Conservation (phyloP, 2,329 filamentous ascomycete genomes). For the Alternaria sp. region DNA sequence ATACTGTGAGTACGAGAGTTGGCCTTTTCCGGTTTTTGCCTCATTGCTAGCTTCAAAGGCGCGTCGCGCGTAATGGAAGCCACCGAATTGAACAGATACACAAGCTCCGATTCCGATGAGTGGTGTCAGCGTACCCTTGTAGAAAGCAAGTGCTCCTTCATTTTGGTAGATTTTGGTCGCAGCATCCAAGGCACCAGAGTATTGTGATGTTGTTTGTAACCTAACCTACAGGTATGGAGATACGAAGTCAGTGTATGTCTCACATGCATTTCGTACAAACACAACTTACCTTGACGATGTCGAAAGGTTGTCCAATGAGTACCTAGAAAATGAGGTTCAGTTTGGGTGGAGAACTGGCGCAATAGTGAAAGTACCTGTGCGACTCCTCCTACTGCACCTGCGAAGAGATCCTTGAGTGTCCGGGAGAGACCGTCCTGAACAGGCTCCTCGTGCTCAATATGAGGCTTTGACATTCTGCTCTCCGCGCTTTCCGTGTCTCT, state of each 20-base stretch:
- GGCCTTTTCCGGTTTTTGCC: conserved; percentile 50
- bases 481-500: conserved; percentile 6
- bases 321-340: conserved; percentile 68
- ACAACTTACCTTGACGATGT: conserved; percentile 67
- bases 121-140: conserved; percentile 96
- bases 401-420: conserved; percentile 72
- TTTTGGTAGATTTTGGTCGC: conserved; percentile 84
- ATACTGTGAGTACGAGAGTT: conserved; percentile 84
- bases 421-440: conserved; percentile 47
- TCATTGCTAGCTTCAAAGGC: conserved; percentile 80
- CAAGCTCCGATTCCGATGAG: conserved; percentile 96
- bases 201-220: conserved; percentile 85
- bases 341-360: neutral
- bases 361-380: conserved; percentile 54
- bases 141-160: conserved; percentile 91
- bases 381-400: conserved; percentile 89
- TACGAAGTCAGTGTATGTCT: neutral
- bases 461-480: conserved; percentile 37
- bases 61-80: conserved; percentile 90
- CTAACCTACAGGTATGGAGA: conserved; percentile 63
- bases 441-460: conserved; percentile 51
- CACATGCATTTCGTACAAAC: neutral
- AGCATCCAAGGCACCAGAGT: conserved; percentile 80
- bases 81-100: conserved; percentile 95
- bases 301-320: conserved; percentile 79